Evolutionary conservation across 306 rosid species (phyloP).

Genomic region (Inga leiocalycina): DNA sequence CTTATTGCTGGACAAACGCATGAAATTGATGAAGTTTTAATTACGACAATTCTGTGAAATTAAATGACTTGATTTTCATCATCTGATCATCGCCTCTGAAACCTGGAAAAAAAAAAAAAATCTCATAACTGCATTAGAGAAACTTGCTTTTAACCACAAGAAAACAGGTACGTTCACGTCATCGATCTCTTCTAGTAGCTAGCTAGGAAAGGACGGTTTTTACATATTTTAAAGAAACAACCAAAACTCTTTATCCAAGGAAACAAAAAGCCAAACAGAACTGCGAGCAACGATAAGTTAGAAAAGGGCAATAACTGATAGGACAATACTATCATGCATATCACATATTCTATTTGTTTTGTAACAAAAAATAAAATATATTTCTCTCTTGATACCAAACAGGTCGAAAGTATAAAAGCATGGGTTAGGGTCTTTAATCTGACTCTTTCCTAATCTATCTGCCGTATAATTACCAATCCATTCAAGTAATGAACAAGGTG

Average conservation of each 20-base stretch:
- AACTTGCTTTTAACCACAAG: neutral
- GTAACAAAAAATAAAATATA: neutral
- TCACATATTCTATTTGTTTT: neutral
- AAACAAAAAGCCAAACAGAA: no score
- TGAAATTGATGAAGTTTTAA: no score
- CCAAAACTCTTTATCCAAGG: neutral
- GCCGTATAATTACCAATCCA: neutral
- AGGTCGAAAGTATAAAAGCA: neutral
- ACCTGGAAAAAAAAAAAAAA: neutral
- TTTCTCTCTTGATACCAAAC: neutral
- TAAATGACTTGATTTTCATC: neutral
- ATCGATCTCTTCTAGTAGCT: neutral
- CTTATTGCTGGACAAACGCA: no score
- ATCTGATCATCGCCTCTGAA: neutral
- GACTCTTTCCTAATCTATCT: neutral
- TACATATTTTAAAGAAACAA: neutral
- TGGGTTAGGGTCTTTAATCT: neutral
- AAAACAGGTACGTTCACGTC: neutral
- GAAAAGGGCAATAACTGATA: neutral
- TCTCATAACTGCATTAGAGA: neutral
- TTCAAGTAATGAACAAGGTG: neutral
- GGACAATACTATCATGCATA: neutral
- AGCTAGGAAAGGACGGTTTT: neutral
- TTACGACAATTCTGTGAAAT: no score
- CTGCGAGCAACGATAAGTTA: no score